Percentiles rank a stretch among this genome's conserved stretches.
These are phyloP conservation scores for Euphorbia lathyris DNA, from an alignment of 345 rosid species.

Conservation along the genomic window DNA sequence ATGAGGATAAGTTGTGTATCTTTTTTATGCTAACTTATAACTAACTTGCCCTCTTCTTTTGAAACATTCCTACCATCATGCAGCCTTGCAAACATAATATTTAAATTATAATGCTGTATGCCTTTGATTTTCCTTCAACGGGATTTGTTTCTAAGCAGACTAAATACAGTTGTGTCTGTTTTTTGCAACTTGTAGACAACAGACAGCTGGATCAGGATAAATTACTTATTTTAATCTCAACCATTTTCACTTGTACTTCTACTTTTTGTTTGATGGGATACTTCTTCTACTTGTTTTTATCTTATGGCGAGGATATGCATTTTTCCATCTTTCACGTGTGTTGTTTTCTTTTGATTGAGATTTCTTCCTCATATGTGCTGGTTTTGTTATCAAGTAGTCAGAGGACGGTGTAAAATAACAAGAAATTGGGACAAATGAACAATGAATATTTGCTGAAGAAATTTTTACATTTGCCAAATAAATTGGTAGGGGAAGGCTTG, in stretches of 20 bases:
- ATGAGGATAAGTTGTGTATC: no score
- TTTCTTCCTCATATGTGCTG: not conserved
- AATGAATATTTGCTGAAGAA: not conserved
- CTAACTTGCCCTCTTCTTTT: not conserved
- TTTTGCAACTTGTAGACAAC: not conserved
- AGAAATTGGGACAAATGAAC: not conserved
- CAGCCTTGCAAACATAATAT: not conserved
- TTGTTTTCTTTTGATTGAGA: not conserved
- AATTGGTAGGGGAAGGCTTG: no score
- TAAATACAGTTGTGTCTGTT: no score
- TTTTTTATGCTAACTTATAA: not conserved
- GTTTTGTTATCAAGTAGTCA: not conserved
- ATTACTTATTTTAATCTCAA: not conserved
- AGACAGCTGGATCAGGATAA: not conserved
- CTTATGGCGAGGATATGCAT: not conserved
- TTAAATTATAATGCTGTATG: no score
- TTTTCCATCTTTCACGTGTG: not conserved
- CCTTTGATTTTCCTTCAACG: no score
- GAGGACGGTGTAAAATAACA: not conserved
- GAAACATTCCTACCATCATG: not conserved
- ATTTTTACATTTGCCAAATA: not conserved
- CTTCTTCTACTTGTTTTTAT: not conserved
- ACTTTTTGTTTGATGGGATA: not conserved
- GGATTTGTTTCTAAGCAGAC: no score
- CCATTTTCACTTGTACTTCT: not conserved